Base-by-base conservation (phyloP, 2,329 filamentous ascomycete species). In the Chrysosporium keratinophilum region DNA sequence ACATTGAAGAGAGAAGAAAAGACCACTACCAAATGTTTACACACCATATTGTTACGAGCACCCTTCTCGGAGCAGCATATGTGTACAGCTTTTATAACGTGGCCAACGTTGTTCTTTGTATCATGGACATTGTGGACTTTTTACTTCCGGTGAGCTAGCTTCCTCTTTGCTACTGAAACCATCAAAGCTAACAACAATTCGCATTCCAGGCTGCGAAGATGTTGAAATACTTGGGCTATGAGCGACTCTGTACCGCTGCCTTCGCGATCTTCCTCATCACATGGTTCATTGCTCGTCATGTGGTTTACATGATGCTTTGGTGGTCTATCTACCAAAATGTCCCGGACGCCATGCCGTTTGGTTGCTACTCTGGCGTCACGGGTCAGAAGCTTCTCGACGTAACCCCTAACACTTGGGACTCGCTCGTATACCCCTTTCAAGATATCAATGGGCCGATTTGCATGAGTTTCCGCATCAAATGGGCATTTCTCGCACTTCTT, bases 11-110 rank as follows among this genome's bases (percentile, higher is more conserved):
- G 71, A 82, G 86, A 60, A 81, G 93, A 64, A 97, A 97, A 73
- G 93, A 98, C 64, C 85, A 96, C 71, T 86, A 82, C 74, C 91
- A 97, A 71, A 97, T 97, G 93, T 82, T 97, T 61, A 84, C 82
- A 15, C 93, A 97, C 69, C 93, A 98, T 72, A 80, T 96, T 66
- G 83, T 97, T 67, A 98, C 93, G 17, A 87, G 84, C 64, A 75
- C 77, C 4, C 81, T 98, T 43, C 83, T 98, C 59, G 82, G 83
- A 54, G 79, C 83, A 33, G 91, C 86, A 59, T 97, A 97, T 68
- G 80, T 83, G 60, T 95, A 94, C 68, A 84, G 91, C 65, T 83
- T 88, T 65, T 94, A 85, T 54, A 85, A 87, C 45, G 87, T 95
- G 28, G 91, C 88, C 52, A 93, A 90, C 64, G 78, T 95, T 46